These are phyloP conservation scores for Pythium folliculosum DNA, from an alignment of 352 stramenopile genomes.

Conservation along the genomic window DNA sequence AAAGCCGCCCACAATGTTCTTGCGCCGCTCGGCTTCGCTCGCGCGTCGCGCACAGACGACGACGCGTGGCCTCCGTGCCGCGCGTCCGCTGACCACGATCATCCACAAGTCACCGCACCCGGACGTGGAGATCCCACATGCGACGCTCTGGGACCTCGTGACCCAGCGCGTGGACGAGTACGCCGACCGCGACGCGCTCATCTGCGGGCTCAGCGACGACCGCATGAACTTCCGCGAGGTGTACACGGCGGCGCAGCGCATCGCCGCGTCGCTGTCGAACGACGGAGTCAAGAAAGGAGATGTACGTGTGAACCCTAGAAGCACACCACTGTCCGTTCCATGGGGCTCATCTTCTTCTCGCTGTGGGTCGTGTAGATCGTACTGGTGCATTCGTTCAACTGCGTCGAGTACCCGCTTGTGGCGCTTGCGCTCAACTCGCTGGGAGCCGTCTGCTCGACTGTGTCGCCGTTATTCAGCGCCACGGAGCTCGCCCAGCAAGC, in stretches of 20 bases:
- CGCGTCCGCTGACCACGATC: constrained; percentile 41
- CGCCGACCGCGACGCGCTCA: constrained; percentile 46
- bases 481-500: constrained; percentile 43
- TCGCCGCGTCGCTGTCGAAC: constrained; percentile 47
- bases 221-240: constrained; percentile 53
- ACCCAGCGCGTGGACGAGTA: constrained; percentile 31
- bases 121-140: constrained; percentile 48
- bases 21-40: constrained; percentile 13
- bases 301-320: constrained; percentile 26
- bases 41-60: neutral
- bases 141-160: constrained; percentile 57
- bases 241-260: constrained; percentile 34
- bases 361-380: constrained; percentile 15
- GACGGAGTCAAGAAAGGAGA: constrained; percentile 57
- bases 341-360: no score
- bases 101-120: constrained; percentile 58
- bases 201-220: constrained; percentile 58
- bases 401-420: constrained; percentile 34
- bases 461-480: constrained; percentile 41
- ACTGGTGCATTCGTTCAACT: constrained; percentile 42
- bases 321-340: no score
- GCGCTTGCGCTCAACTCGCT: constrained; percentile 38
- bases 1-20: neutral
- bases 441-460: constrained; percentile 42
- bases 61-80: constrained; percentile 22